Percentiles rank a stretch among this genome's conserved stretches.
phyloP scores from a whole-genome alignment of 345 rosid genomes.

The Kernera saxatilis region DNA sequence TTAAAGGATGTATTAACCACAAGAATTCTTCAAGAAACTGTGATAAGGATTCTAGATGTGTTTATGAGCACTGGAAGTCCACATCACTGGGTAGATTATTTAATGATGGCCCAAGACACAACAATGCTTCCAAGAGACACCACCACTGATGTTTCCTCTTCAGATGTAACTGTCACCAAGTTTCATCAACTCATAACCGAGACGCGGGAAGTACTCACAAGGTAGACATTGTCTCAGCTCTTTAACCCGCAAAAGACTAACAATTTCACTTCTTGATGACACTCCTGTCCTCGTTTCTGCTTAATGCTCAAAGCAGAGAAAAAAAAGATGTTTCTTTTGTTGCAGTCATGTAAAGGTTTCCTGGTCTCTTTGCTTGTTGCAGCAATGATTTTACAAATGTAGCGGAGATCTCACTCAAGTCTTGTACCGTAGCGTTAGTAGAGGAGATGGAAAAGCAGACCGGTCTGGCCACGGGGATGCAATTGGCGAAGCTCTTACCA shows the following conservation, averaged over 20 bases:
- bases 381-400: conserved; percentile 69
- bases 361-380: conserved; percentile 25
- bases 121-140: conserved; percentile 9
- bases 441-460: conserved; percentile 51
- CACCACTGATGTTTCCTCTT: conserved; percentile 26
- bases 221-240: conserved; percentile 37
- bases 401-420: conserved; percentile 57
- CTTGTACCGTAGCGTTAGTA: conserved; percentile 43
- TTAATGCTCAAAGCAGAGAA: neutral
- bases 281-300: neutral
- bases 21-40: conserved; percentile 44
- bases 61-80: conserved; percentile 77
- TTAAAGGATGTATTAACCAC: conserved; percentile 58
- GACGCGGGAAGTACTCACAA: conserved; percentile 64
- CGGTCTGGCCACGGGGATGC: conserved; percentile 45
- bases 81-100: conserved; percentile 69
- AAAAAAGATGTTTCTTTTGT: neutral
- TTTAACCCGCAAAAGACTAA: neutral
- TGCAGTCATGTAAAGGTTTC: neutral
- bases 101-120: conserved; percentile 73
- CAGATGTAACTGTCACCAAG: conserved; percentile 37
- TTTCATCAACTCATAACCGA: conserved; percentile 77
- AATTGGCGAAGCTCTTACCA: conserved; percentile 74
- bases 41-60: conserved; percentile 60
- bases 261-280: neutral